phyloP scores from a whole-genome alignment of 208 protist genomes.

The Novymonas esmeraldas region DNA sequence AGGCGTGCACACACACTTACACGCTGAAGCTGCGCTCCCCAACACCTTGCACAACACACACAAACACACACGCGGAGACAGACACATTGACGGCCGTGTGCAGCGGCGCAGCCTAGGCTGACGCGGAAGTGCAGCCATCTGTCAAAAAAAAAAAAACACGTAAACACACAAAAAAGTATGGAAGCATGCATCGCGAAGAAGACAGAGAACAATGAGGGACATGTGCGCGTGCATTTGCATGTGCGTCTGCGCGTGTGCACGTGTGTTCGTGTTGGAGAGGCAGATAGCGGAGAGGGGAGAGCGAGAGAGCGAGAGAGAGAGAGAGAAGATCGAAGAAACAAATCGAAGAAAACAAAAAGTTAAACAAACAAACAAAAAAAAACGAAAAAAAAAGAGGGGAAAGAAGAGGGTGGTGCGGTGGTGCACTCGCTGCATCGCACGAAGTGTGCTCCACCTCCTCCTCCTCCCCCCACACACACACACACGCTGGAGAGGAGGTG shows the following conservation, averaged over 20 bases:
- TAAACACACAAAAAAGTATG: background rate
- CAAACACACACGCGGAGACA: too few species aligned
- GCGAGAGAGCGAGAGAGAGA: background rate
- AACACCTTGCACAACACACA: too few species aligned
- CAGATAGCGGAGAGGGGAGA: background rate
- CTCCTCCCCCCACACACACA: background rate
- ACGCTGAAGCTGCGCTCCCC: too few species aligned
- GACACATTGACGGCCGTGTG: too few species aligned
- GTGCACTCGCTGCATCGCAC: background rate
- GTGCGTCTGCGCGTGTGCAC: too few species aligned
- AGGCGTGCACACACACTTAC: too few species aligned
- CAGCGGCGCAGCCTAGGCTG: too few species aligned
- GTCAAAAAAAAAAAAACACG: background rate
- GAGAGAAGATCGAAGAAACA: background rate
- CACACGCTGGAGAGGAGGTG: background rate
- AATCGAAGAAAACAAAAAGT: background rate
- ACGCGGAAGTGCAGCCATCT: too few species aligned
- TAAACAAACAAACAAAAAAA: background rate
- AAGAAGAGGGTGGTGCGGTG: background rate
- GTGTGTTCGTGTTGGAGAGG: too few species aligned
- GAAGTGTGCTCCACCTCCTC: background rate
- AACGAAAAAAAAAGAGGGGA: background rate
- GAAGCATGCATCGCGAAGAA: too few species aligned
- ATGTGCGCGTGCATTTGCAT: too few species aligned
- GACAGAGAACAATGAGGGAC: too few species aligned